These are phyloP conservation scores for Chloranthus sessilifolius DNA, from an alignment of 164 flowering plant genomes.

Conservation along the genomic window DNA sequence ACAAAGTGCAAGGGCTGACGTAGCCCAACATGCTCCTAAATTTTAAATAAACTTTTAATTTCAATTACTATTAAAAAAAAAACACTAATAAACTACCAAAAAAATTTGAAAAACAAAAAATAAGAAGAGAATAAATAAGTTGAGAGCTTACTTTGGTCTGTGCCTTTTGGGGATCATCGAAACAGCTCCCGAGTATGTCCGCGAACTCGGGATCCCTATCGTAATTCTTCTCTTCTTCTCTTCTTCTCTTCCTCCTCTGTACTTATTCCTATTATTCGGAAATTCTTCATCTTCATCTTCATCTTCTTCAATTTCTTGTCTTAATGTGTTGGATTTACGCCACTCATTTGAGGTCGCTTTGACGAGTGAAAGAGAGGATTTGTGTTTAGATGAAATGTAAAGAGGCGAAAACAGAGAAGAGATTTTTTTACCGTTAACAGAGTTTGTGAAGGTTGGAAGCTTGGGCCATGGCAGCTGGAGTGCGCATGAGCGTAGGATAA, in stretches of 20 bases:
- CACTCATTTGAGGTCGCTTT: no score
- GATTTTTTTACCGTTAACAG: no score
- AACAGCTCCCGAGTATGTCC: slow-evolving; percentile 59
- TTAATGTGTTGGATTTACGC: no score
- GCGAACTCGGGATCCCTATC: slow-evolving; percentile 87
- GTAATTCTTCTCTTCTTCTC: slow-evolving; percentile 48
- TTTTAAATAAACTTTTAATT: no score
- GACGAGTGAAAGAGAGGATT: no score
- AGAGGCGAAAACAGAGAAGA: no score
- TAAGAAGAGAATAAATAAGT: background rate
- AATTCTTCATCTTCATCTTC: background rate
- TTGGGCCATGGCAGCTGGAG: no score
- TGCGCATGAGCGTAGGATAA: no score
- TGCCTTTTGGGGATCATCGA: slow-evolving; percentile 75
- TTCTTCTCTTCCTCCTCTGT: slow-evolving; percentile 18
- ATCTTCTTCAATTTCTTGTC: background rate
- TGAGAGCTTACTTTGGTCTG: slow-evolving; percentile 41
- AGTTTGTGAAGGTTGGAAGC: no score
- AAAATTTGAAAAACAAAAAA: background rate
- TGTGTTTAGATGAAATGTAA: no score
- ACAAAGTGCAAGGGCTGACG: no score
- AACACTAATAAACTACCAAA: background rate
- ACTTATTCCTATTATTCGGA: no score
- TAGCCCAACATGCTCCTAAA: background rate
- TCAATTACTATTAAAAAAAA: background rate